phyloP scores from a whole-genome alignment of 805 yeast species.

The Wickerhamomyces bovis region DNA sequence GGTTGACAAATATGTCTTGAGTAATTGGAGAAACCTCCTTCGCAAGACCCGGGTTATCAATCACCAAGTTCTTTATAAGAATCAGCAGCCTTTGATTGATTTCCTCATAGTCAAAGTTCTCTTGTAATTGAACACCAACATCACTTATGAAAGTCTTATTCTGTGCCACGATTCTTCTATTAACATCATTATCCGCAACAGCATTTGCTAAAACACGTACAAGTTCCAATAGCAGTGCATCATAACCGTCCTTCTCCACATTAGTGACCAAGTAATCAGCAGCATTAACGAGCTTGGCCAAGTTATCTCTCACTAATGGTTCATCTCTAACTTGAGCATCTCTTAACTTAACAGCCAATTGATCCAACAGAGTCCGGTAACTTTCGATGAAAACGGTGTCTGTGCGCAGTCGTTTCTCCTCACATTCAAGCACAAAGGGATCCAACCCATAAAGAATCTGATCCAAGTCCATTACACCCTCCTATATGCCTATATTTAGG shows the following conservation, averaged over 20 bases:
- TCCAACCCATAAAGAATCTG: conserved; percentile 22
- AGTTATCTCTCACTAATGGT: conserved; percentile 9
- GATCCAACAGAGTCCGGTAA: conserved; percentile 17
- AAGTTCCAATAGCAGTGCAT: conserved; percentile 13
- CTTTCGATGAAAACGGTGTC: conserved; percentile 19
- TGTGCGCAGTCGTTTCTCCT: conserved; percentile 2
- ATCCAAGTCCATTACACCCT: conserved; percentile 18
- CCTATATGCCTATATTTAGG: too few relatives aligned
- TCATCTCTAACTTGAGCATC: conserved; percentile 13
- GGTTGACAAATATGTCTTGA: conserved; percentile 8
- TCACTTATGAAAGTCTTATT: conserved; percentile 5
- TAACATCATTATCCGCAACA: conserved; percentile 22
- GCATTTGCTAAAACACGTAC: conserved; percentile 22
- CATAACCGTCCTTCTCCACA: background rate
- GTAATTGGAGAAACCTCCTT: conserved; percentile 11
- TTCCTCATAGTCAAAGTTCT: conserved; percentile 19
- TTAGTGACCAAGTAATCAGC: conserved; percentile 9
- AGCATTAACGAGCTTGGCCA: conserved; percentile 11
- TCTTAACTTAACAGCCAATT: conserved; percentile 19
- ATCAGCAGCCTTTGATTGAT: conserved; percentile 14
- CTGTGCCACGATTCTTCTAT: conserved; percentile 12
- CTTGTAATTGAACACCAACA: conserved; percentile 8
- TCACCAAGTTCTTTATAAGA: conserved; percentile 15
- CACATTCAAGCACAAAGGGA: conserved; percentile 16
- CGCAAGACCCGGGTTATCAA: conserved; percentile 13